Base-by-base conservation (phyloP, 805 yeast genomes). In the Ogataea angusta region DNA sequence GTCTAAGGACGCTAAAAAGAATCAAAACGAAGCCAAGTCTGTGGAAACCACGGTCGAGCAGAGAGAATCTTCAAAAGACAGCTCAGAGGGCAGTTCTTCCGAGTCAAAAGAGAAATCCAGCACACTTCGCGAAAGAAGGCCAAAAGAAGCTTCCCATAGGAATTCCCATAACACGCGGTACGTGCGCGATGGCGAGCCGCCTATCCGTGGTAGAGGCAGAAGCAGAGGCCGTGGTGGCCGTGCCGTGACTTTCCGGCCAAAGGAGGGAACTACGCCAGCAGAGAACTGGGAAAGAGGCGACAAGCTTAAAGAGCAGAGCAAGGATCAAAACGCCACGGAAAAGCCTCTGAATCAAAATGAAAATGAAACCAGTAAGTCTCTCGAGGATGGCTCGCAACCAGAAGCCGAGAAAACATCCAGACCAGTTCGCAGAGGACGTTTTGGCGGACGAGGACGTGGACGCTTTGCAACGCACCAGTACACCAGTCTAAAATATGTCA, bases 401-500 rank as follows among this genome's bases (percentile, higher is more conserved):
- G 34, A 31, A 4, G 22, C 12, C n/a, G 24, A n/a, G 34, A 12
- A 7, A 7, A 4, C 25, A 17, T n/a, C 24, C 5, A 13, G 22
- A 19, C 14, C 40, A 5, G 12, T 28, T 8, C 28, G 42, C 10
- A 24, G 30, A 10, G 21, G 27, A 19, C 29, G 36, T 10, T 15
- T 10, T 12, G 24, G 40, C 15, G 40, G 40, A 15, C 8, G 53
- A 27, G 48, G 54, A 8, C 24, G 49, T 14, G 50, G 49, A 18
- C 45, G 49, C 9, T 44, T 46, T 16, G 34, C 38, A 8, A 26
- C 32, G 4, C 46, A 43, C 24, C 37, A 42, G 28, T 43, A 43
- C 43, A 42, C 48, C 9, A 49, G 49, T 25, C 37, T 47, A 25
- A 53, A 53, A 16, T 56, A 55, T 27, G 51, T 55, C 19, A 56